A percentile compares a stretch with the other conserved stretches of the same genome.
Conservation (phyloP, 2,329 filamentous ascomycete genomes). For the Talaromyces funiculosus region DNA sequence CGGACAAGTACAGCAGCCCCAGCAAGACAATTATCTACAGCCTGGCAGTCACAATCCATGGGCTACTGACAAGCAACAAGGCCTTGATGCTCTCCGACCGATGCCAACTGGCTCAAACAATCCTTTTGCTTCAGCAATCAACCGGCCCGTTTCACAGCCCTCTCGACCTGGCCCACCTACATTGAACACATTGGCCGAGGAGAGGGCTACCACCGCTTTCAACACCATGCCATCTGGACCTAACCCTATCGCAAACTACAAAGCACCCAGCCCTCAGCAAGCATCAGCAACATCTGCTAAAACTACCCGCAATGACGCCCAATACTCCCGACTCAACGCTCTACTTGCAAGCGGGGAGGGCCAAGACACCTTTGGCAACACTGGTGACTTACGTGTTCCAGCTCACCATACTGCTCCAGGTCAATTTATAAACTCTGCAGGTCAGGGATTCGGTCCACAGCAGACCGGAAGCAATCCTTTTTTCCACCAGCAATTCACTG, state of each 20-base stretch:
- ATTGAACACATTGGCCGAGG: constrained; percentile 72
- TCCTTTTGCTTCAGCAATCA: constrained; percentile 76
- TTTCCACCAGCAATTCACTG: constrained; percentile 75
- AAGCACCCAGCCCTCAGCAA: constrained; percentile 19
- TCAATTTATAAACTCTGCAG: constrained; percentile 93
- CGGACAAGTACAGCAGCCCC: constrained; percentile 45
- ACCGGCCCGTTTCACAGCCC: constrained; percentile 49
- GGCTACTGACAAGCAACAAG: constrained; percentile 56
- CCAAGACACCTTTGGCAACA: constrained; percentile 95
- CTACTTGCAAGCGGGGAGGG: constrained; percentile 83
- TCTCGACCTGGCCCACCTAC: constrained; percentile 59
- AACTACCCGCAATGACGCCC: constrained; percentile 45
- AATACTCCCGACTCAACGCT: constrained; percentile 71
- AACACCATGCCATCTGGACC: constrained; percentile 43
- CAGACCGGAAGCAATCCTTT: constrained; percentile 86
- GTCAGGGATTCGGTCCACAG: constrained; percentile 65
- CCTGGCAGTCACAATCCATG: constrained; percentile 93
- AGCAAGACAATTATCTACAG: constrained; percentile 57
- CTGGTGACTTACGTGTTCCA: constrained; percentile 90
- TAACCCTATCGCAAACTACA: constrained; percentile 33
- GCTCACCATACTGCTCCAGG: constrained; percentile 94
- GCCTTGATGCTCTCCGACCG: constrained; percentile 64
- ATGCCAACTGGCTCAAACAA: constrained; percentile 96
- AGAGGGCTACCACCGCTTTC: constrained; percentile 66
- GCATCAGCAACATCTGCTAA: constrained; percentile 29